These are phyloP conservation scores for Solanum commersonii DNA, from an alignment of 257 asterid species.

Conservation along the genomic window DNA sequence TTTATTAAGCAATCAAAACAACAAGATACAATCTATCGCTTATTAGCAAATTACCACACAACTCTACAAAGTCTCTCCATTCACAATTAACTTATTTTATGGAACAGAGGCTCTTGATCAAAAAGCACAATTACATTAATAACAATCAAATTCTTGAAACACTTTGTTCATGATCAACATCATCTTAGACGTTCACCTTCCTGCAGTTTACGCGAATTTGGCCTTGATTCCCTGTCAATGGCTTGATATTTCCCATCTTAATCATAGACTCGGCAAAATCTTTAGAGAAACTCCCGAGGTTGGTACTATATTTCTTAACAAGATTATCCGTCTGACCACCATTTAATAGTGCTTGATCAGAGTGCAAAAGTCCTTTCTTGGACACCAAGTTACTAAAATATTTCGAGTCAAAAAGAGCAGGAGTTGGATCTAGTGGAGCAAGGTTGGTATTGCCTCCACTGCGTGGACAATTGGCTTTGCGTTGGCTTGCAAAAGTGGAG, in stretches of 20 bases:
- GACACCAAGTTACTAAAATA: constrained; percentile 17
- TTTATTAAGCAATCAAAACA: neutral
- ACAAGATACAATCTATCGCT: neutral
- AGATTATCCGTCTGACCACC: constrained; percentile 23
- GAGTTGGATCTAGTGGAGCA: constrained; percentile 22
- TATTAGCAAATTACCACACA: neutral
- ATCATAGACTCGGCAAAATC: constrained; percentile 33
- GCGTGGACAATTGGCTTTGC: constrained; percentile 18
- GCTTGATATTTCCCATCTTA: constrained; percentile 42
- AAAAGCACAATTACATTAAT: neutral
- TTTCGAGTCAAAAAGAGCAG: constrained; percentile 12
- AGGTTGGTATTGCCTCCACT: constrained; percentile 25
- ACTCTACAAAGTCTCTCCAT: neutral
- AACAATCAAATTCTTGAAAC: neutral
- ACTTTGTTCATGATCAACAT: neutral
- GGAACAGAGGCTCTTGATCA: neutral
- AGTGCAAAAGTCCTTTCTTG: constrained; percentile 29
- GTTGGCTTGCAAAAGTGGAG: constrained; percentile 5
- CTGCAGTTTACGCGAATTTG: neutral
- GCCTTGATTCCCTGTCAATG: constrained; percentile 17
- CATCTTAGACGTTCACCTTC: constrained; percentile 11
- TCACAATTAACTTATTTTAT: neutral
- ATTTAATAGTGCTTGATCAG: constrained; percentile 32
- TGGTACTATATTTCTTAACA: neutral
- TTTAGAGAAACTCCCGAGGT: constrained; percentile 12